A percentile compares a stretch with the other conserved stretches of the same genome.
phyloP scores from a whole-genome alignment of 2,329 filamentous ascomycete genomes.

The Fusarium oxysporum region DNA sequence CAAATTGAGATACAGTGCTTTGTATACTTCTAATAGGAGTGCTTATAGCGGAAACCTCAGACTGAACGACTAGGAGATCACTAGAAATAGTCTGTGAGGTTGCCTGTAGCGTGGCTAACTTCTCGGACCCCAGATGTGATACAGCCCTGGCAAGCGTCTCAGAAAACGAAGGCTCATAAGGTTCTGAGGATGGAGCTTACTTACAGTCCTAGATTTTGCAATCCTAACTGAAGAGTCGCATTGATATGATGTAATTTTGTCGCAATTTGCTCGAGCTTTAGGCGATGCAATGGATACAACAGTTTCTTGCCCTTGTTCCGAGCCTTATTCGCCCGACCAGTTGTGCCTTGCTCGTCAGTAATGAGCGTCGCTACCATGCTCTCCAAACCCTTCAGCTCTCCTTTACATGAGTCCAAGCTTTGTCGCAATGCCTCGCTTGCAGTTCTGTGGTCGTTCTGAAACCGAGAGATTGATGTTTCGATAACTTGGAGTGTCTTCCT shows the following conservation, averaged over 20 bases:
- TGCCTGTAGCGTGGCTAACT: rapidly evolving
- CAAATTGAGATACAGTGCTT: background rate
- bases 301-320: background rate
- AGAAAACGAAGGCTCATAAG: background rate
- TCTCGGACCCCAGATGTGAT: background rate
- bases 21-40: background rate
- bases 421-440: background rate
- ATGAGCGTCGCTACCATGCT: background rate
- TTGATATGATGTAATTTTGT: background rate
- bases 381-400: background rate
- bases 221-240: background rate
- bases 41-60: rapidly evolving
- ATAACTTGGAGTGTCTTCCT: background rate
- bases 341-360: background rate
- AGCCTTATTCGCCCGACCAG: background rate
- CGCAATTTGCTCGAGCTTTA: background rate
- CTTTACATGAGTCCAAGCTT: background rate
- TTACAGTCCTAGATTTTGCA: background rate
- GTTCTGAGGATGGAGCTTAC: rapidly evolving
- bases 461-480: background rate
- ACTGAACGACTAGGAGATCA: background rate
- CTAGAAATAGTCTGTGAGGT: background rate
- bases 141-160: background rate
- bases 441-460: background rate
- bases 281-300: background rate